Percentiles rank a stretch among this genome's conserved stretches.
Evolutionary conservation across 73 alveolate species (phyloP).

Genomic region (Paramecium tetraurelia): DNA sequence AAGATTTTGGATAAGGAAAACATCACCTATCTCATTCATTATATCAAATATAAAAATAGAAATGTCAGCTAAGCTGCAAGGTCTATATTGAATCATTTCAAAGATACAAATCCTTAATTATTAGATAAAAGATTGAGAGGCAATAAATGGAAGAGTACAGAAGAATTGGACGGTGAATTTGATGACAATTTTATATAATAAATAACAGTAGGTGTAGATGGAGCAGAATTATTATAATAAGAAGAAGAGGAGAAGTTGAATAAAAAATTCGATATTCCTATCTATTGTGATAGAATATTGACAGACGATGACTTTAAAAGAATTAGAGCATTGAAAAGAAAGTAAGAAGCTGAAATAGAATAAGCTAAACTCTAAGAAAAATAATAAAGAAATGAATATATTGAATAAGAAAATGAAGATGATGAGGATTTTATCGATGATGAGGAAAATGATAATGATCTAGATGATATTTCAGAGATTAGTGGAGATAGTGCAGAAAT

Average conservation of each 20-base stretch:
- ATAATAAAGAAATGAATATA: background rate
- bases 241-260: conserved; percentile 43
- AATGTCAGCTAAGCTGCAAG: conserved; percentile 78
- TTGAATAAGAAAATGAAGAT: background rate
- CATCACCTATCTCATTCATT: conserved; percentile 30
- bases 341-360: background rate
- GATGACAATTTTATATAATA: conserved; percentile 15
- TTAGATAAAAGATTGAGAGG: conserved; percentile 85
- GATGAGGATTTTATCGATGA: background rate
- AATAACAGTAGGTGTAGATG: conserved; percentile 41
- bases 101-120: conserved; percentile 75
- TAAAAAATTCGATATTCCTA: background rate
- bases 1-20: conserved; percentile 14
- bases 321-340: conserved; percentile 72
- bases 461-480: conserved; percentile 71
- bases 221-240: conserved; percentile 57
- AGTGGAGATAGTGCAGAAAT: conserved; percentile 68
- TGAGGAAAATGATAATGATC: conserved; percentile 62
- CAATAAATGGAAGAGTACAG: conserved; percentile 40
- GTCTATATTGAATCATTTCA: conserved; percentile 77
- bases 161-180: conserved; percentile 45
- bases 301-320: conserved; percentile 83
- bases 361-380: background rate
- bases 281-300: conserved; percentile 62
- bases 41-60: conserved; percentile 52